These are phyloP conservation scores for Eutrema japonicum DNA, from an alignment of 345 rosid species.

Conservation along the genomic window DNA sequence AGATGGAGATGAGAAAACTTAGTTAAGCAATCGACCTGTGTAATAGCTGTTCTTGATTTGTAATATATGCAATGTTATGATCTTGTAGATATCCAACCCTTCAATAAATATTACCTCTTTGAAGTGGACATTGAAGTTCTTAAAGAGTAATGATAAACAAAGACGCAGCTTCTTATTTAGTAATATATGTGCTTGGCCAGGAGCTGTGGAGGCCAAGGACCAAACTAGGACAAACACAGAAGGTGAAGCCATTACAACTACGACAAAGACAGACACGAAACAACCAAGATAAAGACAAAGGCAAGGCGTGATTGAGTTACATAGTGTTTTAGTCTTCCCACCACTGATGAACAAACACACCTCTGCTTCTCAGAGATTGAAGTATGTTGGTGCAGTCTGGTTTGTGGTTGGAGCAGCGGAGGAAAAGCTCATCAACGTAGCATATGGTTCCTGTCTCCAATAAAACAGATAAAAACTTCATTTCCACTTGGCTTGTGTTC, in stretches of 20 bases:
- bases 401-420: constrained; percentile 52
- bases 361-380: constrained; percentile 60
- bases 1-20: constrained; percentile 10
- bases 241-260: constrained; percentile 26
- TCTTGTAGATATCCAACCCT: constrained; percentile 57
- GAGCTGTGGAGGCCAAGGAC: constrained; percentile 34
- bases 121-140: constrained; percentile 57
- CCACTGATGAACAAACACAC: constrained; percentile 88
- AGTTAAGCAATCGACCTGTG: constrained; percentile 5
- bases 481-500: constrained; percentile 58
- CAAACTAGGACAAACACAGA: constrained; percentile 30
- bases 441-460: constrained; percentile 65
- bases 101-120: constrained; percentile 45
- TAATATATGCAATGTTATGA: constrained; percentile 36
- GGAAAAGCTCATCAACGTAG: constrained; percentile 67
- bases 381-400: constrained; percentile 56
- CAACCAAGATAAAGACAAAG: background rate
- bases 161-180: constrained; percentile 56
- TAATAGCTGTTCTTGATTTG: background rate
- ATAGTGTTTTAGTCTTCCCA: constrained; percentile 55
- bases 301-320: constrained; percentile 40
- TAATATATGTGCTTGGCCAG: constrained; percentile 48
- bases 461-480: constrained; percentile 55
- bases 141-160: constrained; percentile 37
- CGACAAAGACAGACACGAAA: too few relatives aligned